Conservation (phyloP, 139 green algal genomes). For the Zygnema cylindricum region DNA sequence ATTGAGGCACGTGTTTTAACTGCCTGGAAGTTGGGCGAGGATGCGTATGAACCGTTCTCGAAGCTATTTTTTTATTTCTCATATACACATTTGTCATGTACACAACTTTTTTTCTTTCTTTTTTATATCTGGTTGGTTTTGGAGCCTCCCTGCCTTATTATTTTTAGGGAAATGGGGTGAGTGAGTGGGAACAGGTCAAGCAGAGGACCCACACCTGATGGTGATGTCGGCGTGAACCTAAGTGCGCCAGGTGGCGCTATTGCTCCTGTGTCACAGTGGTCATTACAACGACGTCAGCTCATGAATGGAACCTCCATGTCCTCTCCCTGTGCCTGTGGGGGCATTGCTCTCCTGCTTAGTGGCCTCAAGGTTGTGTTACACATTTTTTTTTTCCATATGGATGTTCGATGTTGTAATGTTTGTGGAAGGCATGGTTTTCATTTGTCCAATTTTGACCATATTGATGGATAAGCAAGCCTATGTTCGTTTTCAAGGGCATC, state of each 20-base stretch:
- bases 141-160: too few species aligned
- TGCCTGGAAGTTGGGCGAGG: too few species aligned
- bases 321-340: conserved; percentile 78
- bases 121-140: too few species aligned
- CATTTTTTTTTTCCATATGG: too few species aligned
- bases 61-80: too few species aligned
- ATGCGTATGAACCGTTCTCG: too few species aligned
- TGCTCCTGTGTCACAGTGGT: conserved; percentile 84
- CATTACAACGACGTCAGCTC: conserved; percentile 74
- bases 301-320: conserved; percentile 92
- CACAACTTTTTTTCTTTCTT: too few species aligned
- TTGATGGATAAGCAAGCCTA: background rate
- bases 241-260: conserved; percentile 73
- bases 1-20: too few species aligned
- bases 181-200: conserved; percentile 49
- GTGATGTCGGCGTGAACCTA: conserved; percentile 75
- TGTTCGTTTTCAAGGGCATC: conserved; percentile 1
- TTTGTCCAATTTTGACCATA: background rate
- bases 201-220: conserved; percentile 76
- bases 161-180: too few species aligned
- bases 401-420: too few species aligned
- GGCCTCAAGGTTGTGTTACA: conserved; percentile 73
- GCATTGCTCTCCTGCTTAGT: conserved; percentile 81
- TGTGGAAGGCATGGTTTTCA: background rate
- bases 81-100: too few species aligned